phyloP scores from a whole-genome alignment of 345 rosid genomes.

The Psidium guajava region DNA sequence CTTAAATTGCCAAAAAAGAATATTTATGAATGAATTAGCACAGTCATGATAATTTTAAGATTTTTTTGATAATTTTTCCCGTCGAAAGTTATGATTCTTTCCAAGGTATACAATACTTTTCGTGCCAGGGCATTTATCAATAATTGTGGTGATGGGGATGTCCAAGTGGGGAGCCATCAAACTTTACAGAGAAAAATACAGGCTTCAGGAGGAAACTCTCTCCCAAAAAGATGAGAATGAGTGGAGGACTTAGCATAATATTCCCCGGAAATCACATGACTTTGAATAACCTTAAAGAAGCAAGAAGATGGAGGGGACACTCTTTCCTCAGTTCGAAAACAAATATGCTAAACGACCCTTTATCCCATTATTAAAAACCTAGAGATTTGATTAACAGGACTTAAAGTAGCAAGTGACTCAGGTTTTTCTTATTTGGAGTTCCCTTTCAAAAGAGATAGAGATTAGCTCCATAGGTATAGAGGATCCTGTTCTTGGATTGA shows the following conservation, averaged over 20 bases:
- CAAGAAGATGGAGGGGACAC: not conserved
- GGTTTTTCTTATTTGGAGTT: not conserved
- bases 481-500: slow-evolving; percentile 3
- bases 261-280: not conserved
- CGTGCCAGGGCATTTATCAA: not conserved
- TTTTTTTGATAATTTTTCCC: too few relatives aligned
- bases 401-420: not conserved
- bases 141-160: not conserved
- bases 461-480: not conserved
- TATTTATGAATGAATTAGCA: too few relatives aligned
- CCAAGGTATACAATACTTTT: not conserved
- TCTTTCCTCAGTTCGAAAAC: not conserved
- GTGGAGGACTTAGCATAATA: not conserved
- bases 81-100: not conserved
- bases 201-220: not conserved
- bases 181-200: not conserved
- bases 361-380: not conserved
- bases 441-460: not conserved
- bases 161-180: not conserved
- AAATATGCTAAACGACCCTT: not conserved
- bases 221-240: not conserved
- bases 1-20: too few relatives aligned
- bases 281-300: not conserved
- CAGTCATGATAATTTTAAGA: too few relatives aligned
- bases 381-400: not conserved